phyloP scores from a whole-genome alignment of 2,329 filamentous ascomycete genomes.

The Sodiomyces alkalinus region DNA sequence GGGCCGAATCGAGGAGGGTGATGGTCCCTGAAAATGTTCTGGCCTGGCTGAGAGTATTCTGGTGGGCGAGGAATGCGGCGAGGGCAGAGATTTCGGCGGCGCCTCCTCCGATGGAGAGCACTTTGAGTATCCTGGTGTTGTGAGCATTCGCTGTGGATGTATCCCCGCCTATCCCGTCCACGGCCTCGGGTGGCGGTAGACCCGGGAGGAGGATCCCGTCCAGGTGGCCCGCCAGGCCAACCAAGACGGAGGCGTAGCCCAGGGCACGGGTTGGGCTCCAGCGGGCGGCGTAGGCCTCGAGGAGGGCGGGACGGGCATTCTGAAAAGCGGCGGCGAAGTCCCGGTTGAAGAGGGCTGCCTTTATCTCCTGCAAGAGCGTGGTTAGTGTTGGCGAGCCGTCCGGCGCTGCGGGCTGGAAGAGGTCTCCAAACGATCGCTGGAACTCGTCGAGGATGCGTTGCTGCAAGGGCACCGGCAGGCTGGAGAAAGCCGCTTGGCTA shows the following conservation, averaged over 20 bases:
- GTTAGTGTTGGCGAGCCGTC: constrained; percentile 19
- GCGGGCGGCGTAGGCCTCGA: constrained; percentile 72
- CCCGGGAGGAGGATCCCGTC: constrained; percentile 10
- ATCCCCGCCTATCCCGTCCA: background rate
- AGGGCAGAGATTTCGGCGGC: constrained; percentile 47
- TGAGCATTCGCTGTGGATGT: constrained; percentile 2
- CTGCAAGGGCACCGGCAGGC: constrained; percentile 22
- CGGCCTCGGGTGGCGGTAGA: no score
- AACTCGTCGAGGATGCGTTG: constrained; percentile 64
- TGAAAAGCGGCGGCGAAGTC: constrained; percentile 76
- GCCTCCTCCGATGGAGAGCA: constrained; percentile 39
- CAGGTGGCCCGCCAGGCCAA: constrained; percentile 19
- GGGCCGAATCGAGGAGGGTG: constrained; percentile 64
- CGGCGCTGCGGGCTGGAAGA: constrained; percentile 24
- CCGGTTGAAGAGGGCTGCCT: constrained; percentile 69
- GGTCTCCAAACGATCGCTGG: constrained; percentile 41
- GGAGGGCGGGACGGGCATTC: constrained; percentile 32
- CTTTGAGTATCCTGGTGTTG: constrained; percentile 13
- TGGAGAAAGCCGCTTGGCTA: no score
- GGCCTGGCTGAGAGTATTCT: background rate
- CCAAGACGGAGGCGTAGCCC: constrained; percentile 53
- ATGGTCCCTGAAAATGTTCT: constrained; percentile 22
- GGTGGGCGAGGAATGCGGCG: constrained; percentile 24
- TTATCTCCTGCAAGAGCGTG: constrained; percentile 61
- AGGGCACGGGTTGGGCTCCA: constrained; percentile 84